Base-by-base conservation (phyloP, 176 grass and related monocot species). In the Poa annua region DNA sequence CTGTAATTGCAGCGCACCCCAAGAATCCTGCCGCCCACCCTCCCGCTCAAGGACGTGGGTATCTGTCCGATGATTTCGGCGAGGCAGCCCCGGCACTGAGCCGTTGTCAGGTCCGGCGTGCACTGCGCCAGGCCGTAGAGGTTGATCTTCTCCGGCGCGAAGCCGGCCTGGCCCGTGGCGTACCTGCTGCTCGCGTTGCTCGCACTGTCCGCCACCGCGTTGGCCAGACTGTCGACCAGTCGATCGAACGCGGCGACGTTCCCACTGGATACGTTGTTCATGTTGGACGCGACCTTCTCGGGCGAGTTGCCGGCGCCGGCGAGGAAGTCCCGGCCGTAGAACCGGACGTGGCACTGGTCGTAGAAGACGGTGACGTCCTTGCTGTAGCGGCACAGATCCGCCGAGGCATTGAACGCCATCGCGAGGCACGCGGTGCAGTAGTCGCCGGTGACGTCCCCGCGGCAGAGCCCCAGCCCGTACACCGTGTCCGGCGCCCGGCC, bases 391-490 rank as follows among this genome's bases (percentile, higher is more conserved):
- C 80, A 79, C 38, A 1, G 8, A 3, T 0, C 13, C 14, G 0
- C 11, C 10, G 84, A 73, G 4, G 51, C 11, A 1, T 5, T 14
- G 81, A 73, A 69, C 33, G 85, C 59, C 39, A 29, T 29, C 32
- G 53, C 3, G 59, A 93, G 59, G 81, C 88, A 87, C 45, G 20
- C 7, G 12, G 15, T 22, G 85, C 91, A 87, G 8, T 8, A 11
- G 3, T 0, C 9, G 6, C 71, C 78, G 11, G 67, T 21, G 73
- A n/a, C 60, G 81, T 93, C 91, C 10, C 78, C 66, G 34, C 88
- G 88, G 78, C 91, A 93, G 33, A 87, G 85, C 12, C 65, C 82
- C 73, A 90, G 45, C 12, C 81, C 91, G 85, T 89, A 87, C 39
- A 57, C 77, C 20, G 84, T 42, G 68, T 66, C 90, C 0, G 74